These are phyloP conservation scores for Coniella vitis DNA, from an alignment of 2,329 filamentous ascomycete genomes.

Conservation along the genomic window DNA sequence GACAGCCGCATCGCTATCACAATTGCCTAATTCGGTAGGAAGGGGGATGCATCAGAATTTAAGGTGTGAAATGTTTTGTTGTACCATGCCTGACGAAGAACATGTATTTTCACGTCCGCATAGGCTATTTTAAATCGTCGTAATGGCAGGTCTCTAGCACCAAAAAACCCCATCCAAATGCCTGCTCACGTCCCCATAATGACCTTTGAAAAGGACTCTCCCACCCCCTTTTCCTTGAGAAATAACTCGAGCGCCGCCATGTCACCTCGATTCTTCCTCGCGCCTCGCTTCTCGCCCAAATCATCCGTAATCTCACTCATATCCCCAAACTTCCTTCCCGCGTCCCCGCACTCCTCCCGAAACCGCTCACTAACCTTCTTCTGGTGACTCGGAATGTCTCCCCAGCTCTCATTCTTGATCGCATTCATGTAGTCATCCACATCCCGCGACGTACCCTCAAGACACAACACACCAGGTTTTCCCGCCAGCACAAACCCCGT, in stretches of 20 bases:
- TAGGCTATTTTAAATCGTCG: too few relatives aligned
- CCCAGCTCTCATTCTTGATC: conserved; percentile 58
- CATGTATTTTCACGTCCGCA: too few relatives aligned
- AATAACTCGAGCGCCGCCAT: conserved; percentile 47
- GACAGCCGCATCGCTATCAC: too few relatives aligned
- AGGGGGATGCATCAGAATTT: too few relatives aligned
- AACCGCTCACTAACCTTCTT: conserved; percentile 55
- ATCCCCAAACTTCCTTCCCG: conserved; percentile 38
- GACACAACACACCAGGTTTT: conserved; percentile 49
- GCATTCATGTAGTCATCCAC: conserved; percentile 56
- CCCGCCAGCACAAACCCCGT: conserved; percentile 55
- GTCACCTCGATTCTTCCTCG: conserved; percentile 43
- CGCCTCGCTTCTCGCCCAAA: conserved; percentile 39
- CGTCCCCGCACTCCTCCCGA: conserved; percentile 30
- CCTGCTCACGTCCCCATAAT: conserved; percentile 20
- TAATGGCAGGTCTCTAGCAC: too few relatives aligned
- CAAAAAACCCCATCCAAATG: not conserved
- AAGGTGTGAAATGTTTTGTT: too few relatives aligned
- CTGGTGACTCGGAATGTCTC: conserved; percentile 54
- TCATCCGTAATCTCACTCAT: conserved; percentile 52
- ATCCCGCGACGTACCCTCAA: conserved; percentile 39
- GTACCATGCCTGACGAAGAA: too few relatives aligned
- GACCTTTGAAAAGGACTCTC: conserved; percentile 37
- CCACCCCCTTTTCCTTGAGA: conserved; percentile 37
- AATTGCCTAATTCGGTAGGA: too few relatives aligned